Percentiles rank a stretch among this genome's conserved stretches.
Conservation (phyloP, 331 rosid species). For the Quercus phellos region DNA sequence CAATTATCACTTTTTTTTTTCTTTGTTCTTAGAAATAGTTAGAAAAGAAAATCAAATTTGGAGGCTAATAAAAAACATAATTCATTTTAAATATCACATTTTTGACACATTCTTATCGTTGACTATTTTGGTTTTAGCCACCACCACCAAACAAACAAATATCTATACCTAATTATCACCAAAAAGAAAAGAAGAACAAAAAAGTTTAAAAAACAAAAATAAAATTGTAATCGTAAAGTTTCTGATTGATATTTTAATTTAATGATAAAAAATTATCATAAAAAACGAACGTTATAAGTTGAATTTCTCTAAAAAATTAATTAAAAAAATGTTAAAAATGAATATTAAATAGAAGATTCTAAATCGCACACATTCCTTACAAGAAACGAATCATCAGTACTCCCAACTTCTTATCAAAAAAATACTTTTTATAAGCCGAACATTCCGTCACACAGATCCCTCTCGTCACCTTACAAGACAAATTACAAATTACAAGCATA, state of each 20-base stretch:
- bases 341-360: neutral
- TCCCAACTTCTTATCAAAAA: no score
- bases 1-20: no score
- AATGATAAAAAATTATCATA: fast-evolving
- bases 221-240: no score
- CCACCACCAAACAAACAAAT: neutral
- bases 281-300: fast-evolving
- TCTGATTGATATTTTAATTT: fast-evolving
- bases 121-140: no score
- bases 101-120: no score
- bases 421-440: neutral
- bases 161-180: no score
- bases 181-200: neutral
- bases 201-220: no score
- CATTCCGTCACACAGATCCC: slow-evolving; percentile 22
- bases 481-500: neutral
- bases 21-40: no score
- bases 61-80: no score
- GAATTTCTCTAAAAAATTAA: no score
- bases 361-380: neutral
- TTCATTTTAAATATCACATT: no score
- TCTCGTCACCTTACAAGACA: slow-evolving; percentile 1
- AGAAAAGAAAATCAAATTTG: no score
- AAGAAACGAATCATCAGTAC: slow-evolving; percentile 24
- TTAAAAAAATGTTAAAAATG: neutral